phyloP scores from a whole-genome alignment of 2,329 filamentous ascomycete genomes.

The Diplodia intermedia region DNA sequence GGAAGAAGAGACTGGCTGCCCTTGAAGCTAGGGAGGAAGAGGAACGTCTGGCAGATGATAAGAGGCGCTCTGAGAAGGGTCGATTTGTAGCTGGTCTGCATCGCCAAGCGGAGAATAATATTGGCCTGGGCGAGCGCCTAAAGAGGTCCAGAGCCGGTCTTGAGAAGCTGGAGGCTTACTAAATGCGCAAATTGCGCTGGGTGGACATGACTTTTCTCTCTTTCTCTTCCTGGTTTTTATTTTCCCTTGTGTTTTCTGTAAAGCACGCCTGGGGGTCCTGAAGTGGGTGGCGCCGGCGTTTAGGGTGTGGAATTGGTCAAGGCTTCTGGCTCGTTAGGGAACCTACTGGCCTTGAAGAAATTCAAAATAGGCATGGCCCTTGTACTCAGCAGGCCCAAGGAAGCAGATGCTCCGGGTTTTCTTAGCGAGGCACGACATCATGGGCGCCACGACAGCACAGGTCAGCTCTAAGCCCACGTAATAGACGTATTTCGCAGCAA shows the following conservation, averaged over 20 bases:
- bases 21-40: slow-evolving; percentile 70
- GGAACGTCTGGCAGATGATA: slow-evolving; percentile 71
- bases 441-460: slow-evolving; percentile 18
- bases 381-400: slow-evolving; percentile 5
- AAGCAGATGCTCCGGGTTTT: slow-evolving; percentile 2
- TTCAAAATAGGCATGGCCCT: slow-evolving; percentile 12
- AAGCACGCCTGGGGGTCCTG: background rate
- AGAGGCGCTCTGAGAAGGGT: slow-evolving; percentile 45
- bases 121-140: slow-evolving; percentile 34
- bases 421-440: slow-evolving; percentile 27
- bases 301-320: background rate
- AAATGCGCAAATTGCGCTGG: background rate
- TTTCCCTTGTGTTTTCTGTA: background rate
- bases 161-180: slow-evolving; percentile 31
- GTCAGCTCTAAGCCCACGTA: slow-evolving; percentile 18
- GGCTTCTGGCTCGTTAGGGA: background rate
- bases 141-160: slow-evolving; percentile 31
- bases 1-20: slow-evolving; percentile 70
- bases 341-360: slow-evolving; percentile 7
- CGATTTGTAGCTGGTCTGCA: slow-evolving; percentile 46
- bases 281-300: slow-evolving; percentile 4
- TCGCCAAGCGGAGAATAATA: slow-evolving; percentile 36
- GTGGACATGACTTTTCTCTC: background rate
- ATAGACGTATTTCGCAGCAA: slow-evolving; percentile 3
- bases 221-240: background rate